A percentile compares a stretch with the other conserved stretches of the same genome.
These are phyloP conservation scores for Thymus mandschuricus DNA, from an alignment of 257 asterid genomes.

Conservation along the genomic window DNA sequence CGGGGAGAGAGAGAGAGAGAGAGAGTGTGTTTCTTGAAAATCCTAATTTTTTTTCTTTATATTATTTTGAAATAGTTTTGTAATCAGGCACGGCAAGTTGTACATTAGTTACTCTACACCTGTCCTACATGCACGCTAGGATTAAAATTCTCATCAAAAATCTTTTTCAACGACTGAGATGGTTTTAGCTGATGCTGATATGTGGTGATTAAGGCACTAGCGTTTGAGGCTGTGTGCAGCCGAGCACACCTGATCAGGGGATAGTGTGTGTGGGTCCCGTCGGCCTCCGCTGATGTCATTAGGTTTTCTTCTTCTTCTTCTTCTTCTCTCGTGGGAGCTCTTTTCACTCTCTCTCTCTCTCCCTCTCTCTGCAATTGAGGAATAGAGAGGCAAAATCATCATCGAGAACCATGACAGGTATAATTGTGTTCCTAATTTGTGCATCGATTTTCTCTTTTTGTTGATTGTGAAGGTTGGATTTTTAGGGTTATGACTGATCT, in stretches of 20 bases:
- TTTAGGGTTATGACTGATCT: constrained; percentile 30
- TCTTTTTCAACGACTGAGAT: constrained; percentile 44
- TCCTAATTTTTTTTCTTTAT: neutral
- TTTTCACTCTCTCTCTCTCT: neutral
- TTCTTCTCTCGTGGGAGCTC: neutral
- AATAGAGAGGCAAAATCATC: constrained; percentile 22
- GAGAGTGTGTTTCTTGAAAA: constrained; percentile 20
- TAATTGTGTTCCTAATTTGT: constrained; percentile 5
- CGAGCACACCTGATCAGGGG: constrained; percentile 24
- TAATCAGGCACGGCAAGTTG: constrained; percentile 47
- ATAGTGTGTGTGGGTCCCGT: constrained; percentile 24
- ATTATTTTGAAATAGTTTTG: too few relatives aligned
- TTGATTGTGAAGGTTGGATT: constrained; percentile 9
- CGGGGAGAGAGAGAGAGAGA: constrained; percentile 10
- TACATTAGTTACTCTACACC: constrained; percentile 36
- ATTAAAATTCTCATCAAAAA: constrained; percentile 10
- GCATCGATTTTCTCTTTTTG: constrained; percentile 9
- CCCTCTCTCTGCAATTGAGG: constrained; percentile 20
- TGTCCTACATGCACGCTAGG: constrained; percentile 31
- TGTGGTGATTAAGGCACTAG: constrained; percentile 23
- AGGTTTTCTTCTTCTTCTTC: constrained; percentile 38
- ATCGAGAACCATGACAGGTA: constrained; percentile 71
- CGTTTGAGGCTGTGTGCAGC: constrained; percentile 23
- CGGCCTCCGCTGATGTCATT: constrained; percentile 32
- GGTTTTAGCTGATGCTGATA: neutral